Percentiles rank a stretch among this genome's conserved stretches.
These are phyloP conservation scores for Termitomyces sp. DNA, from an alignment of 768 basidiomycete genomes.

Conservation along the genomic window DNA sequence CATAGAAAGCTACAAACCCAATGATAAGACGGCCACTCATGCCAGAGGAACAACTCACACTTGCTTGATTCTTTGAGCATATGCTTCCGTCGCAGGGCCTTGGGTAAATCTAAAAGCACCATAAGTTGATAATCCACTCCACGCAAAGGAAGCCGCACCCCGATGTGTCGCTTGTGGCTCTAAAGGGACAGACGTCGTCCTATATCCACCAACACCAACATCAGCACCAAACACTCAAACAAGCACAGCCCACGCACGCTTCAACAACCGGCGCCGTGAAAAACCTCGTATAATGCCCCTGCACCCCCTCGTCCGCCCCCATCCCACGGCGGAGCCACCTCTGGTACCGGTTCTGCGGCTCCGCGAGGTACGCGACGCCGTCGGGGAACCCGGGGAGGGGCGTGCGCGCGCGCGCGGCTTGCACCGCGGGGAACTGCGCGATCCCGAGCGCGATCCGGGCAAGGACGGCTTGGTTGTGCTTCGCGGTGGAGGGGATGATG, in stretches of 20 bases:
- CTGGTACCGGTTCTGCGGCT: conserved; percentile 47
- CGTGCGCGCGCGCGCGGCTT: conserved; percentile 6
- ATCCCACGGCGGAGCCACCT: conserved; percentile 25
- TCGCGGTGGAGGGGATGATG: conserved; percentile 27
- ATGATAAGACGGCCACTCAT: not conserved
- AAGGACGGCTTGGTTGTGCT: conserved; percentile 29
- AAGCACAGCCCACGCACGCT: conserved; percentile 33
- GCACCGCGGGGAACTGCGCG: conserved; percentile 38
- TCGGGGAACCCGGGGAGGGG: conserved; percentile 44
- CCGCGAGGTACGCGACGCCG: conserved; percentile 36
- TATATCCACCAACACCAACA: conserved; percentile 15
- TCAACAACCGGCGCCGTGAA: conserved; percentile 44
- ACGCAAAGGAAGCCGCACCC: conserved; percentile 26
- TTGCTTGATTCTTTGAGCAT: conserved; percentile 22
- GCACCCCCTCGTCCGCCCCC: conserved; percentile 32
- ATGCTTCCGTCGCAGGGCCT: conserved; percentile 31
- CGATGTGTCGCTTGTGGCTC: conserved; percentile 45
- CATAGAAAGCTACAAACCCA: conserved; percentile 43
- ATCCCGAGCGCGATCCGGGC: conserved; percentile 41
- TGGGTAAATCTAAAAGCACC: conserved; percentile 37
- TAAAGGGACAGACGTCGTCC: conserved; percentile 55
- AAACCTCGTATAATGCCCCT: conserved; percentile 53
- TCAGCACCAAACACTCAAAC: not conserved
- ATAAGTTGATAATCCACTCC: not conserved
- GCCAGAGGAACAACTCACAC: not conserved